Evolutionary conservation across 164 flowering plant species (phyloP), one percentile per base, ranked within the genome.

Genomic region (Vitis amurensis): DNA sequence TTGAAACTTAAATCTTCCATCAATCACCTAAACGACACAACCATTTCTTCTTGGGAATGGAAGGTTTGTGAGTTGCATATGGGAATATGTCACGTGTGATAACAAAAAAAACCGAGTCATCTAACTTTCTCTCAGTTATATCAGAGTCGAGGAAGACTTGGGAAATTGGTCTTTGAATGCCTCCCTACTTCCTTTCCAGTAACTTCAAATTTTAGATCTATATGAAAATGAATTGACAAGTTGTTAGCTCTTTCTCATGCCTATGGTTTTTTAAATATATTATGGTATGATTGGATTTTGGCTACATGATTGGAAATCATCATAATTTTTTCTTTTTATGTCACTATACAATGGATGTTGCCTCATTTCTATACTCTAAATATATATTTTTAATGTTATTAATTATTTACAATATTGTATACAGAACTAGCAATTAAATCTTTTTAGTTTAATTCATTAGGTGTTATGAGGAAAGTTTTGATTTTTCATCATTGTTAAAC

Each of bases 1-100:
- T 29, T 69, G 51, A 12, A 59, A 31, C 30, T 61, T 15, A 69
- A 59, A 51, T 57, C 50, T 16, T 60, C 59, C 65, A n/a, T 63
- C 23, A 62, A 70, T 53, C 11, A 16, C 52, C 66, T 66, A 13
- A 7, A 69, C 17, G 71, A 57, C 12, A 29, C 56, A 59, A 23
- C 56, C n/a, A 1, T 52, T 4, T 5, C 55, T 12, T 52, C 55
- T 12, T 52, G 55, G 55, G 55, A 13, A 52, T 47, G 17, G 8
- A 61, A 10, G 16, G 61, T 14, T 27, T 23, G n/a, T 48, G 62
- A 70, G 62, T 11, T 70, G 68, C n/a, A 5, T 4, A n/a, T 52
- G 55, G 55, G 15, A 52, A 52, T 5, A n/a, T 4, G 15, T 52
- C n/a, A 19, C 9, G 27, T 70, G 73, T 31, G 48, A 63, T 55